Conservation (phyloP, 768 basidiomycete species). For the Dioszegia hungarica region DNA sequence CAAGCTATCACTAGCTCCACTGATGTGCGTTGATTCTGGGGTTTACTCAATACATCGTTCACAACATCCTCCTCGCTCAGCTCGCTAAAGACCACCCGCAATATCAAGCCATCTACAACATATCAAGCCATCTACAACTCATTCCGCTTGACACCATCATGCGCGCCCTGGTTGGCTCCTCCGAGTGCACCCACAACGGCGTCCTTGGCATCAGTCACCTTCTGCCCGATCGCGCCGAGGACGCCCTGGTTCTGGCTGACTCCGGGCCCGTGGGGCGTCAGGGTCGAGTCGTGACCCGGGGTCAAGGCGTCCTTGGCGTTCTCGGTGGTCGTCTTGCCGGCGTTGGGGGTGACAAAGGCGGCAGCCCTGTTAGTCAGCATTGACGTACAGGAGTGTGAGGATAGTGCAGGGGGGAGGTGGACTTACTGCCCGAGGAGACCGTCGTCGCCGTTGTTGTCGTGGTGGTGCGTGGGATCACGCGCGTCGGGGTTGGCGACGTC, state of each 20-base stretch:
- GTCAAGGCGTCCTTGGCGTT: constrained; percentile 11
- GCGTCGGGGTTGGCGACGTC: constrained; percentile 8
- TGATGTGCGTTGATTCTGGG: too few species aligned
- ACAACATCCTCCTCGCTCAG: neutral
- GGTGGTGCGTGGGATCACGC: neutral
- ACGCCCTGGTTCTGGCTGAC: neutral
- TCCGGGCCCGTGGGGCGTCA: neutral
- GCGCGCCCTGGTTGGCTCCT: neutral
- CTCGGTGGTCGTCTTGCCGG: constrained; percentile 10
- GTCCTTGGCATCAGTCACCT: constrained; percentile 5
- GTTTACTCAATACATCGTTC: neutral
- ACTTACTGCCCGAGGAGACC: constrained; percentile 19
- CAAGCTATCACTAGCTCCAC: too few species aligned
- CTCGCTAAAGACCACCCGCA: too few species aligned
- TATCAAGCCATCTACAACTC: too few species aligned
- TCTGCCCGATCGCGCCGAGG: neutral
- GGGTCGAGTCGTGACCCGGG: constrained; percentile 10
- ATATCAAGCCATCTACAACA: too few species aligned
- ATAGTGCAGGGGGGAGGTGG: neutral
- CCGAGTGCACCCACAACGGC: constrained; percentile 7
- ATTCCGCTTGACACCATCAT: constrained; percentile 1
- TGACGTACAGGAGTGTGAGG: too few species aligned
- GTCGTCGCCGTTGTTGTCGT: constrained; percentile 9
- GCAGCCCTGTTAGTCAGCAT: constrained; percentile 5
- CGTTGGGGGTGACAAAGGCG: constrained; percentile 9